Percentiles rank a stretch among this genome's conserved stretches.
Conservation (phyloP, 352 stramenopile genomes). For the Globisporangium paroecandrum region DNA sequence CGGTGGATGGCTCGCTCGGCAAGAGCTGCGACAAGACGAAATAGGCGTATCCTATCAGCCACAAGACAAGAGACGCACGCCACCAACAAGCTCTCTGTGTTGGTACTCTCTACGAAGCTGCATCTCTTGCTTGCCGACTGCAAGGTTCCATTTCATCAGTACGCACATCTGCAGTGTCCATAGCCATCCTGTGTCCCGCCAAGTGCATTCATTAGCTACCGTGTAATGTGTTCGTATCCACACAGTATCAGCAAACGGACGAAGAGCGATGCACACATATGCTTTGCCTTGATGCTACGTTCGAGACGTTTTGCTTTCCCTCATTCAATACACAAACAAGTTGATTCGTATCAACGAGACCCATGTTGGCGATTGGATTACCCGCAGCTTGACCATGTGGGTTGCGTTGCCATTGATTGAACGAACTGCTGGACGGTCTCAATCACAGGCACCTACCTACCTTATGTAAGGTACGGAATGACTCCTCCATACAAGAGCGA, state of each 20-base stretch:
- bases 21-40: slow-evolving; percentile 22
- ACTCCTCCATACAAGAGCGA: neutral
- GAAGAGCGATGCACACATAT: slow-evolving; percentile 1
- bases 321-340: neutral
- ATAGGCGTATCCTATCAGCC: neutral
- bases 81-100: neutral
- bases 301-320: neutral
- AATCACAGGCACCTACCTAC: neutral
- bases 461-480: neutral
- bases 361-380: neutral
- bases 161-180: neutral
- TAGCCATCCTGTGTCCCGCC: neutral
- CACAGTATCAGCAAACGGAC: neutral
- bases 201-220: neutral
- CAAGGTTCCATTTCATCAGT: neutral
- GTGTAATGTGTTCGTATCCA: neutral
- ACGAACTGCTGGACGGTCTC: neutral
- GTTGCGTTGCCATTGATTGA: neutral
- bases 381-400: neutral
- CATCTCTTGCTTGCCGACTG: neutral
- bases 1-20: slow-evolving; percentile 28
- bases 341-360: slow-evolving; percentile 1
- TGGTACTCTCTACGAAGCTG: neutral
- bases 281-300: neutral
- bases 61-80: neutral